These are phyloP conservation scores for Rhodomyrtus tomentosa DNA, from an alignment of 345 rosid genomes.

Conservation along the genomic window DNA sequence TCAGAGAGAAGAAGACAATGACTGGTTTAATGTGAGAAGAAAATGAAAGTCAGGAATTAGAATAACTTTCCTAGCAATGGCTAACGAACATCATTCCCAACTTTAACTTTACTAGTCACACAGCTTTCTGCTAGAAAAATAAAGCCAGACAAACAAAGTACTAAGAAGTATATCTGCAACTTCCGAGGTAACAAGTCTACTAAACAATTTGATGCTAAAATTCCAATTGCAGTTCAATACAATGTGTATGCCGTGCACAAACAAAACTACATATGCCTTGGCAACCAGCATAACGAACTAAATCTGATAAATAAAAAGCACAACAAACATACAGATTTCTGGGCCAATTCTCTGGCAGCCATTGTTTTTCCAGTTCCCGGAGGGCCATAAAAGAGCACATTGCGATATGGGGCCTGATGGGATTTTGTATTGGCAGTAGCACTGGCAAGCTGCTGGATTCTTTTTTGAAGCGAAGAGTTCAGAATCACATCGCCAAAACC, in stretches of 20 bases:
- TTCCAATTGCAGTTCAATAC: background rate
- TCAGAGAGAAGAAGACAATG: background rate
- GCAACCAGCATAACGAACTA: background rate
- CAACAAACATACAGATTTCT: slow-evolving; percentile 36
- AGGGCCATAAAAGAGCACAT: slow-evolving; percentile 95
- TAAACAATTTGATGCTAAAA: background rate
- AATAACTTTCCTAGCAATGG: background rate
- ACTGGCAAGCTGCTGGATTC: slow-evolving; percentile 74
- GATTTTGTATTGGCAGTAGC: slow-evolving; percentile 97
- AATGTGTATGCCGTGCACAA: background rate
- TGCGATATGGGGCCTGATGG: slow-evolving; percentile 90
- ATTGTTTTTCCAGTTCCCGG: slow-evolving; percentile 99
- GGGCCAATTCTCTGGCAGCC: slow-evolving; percentile 94
- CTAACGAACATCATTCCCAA: background rate
- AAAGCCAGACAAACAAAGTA: background rate
- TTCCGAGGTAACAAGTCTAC: background rate
- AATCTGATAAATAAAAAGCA: no score
- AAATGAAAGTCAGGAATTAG: background rate
- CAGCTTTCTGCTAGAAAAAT: background rate
- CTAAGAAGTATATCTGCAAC: background rate
- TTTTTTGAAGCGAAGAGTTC: slow-evolving; percentile 75
- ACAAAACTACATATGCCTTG: background rate
- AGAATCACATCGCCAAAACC: slow-evolving; percentile 94
- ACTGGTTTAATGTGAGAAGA: background rate
- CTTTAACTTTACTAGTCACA: background rate